Conservation (phyloP, 371 early-diverging fungal genomes). For the Mucor plumbeus region DNA sequence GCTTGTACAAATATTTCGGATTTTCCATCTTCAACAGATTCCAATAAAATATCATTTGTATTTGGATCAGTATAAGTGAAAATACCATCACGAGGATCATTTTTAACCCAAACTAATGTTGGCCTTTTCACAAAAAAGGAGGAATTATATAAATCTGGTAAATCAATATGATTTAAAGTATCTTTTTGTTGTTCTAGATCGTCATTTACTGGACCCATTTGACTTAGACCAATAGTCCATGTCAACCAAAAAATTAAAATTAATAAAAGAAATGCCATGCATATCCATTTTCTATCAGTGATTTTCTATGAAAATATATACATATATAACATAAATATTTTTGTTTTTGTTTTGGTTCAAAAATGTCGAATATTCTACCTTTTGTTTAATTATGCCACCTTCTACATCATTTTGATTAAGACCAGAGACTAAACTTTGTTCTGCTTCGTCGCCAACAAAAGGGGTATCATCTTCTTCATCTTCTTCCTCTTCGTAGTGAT, state of each 20-base stretch:
- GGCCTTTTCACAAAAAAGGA: slow-evolving; percentile 51
- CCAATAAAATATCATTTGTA: slow-evolving; percentile 53
- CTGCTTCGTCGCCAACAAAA: slow-evolving; percentile 27
- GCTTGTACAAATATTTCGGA: slow-evolving; percentile 37
- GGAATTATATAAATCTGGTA: slow-evolving; percentile 60
- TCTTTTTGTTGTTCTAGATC: background rate
- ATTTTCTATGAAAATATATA: slow-evolving; percentile 16
- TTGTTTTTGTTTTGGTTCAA: background rate
- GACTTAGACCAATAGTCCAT: slow-evolving; percentile 46
- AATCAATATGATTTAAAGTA: slow-evolving; percentile 37
- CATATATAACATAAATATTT: slow-evolving; percentile 12
- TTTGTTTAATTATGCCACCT: slow-evolving; percentile 11
- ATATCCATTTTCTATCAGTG: slow-evolving; percentile 29
- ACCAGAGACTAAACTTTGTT: slow-evolving; percentile 18
- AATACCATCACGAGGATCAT: slow-evolving; percentile 57
- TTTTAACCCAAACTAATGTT: slow-evolving; percentile 55
- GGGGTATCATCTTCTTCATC: slow-evolving; percentile 31
- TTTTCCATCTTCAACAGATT: slow-evolving; percentile 37
- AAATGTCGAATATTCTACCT: background rate
- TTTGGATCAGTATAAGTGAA: slow-evolving; percentile 48
- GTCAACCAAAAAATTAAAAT: slow-evolving; percentile 31
- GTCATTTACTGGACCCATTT: slow-evolving; percentile 21
- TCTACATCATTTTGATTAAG: slow-evolving; percentile 12
- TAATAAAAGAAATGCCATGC: slow-evolving; percentile 32
- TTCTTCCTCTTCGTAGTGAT: slow-evolving; percentile 17